A percentile compares a stretch with the other conserved stretches of the same genome.
These are phyloP conservation scores for Trypanosoma platydactyli DNA, from an alignment of 208 protist genomes.

Conservation along the genomic window DNA sequence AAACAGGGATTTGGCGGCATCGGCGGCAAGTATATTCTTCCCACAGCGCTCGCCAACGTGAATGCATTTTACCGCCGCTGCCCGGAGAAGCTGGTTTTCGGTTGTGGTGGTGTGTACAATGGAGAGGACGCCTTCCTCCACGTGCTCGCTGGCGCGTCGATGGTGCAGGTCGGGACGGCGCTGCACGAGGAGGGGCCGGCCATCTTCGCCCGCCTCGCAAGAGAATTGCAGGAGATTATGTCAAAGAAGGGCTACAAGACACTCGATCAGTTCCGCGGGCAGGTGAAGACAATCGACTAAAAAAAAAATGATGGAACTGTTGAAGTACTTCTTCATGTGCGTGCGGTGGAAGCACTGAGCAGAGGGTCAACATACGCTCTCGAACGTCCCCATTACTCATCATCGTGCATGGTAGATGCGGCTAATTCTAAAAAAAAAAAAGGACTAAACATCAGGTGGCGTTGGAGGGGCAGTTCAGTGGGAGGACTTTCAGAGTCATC, in stretches of 20 bases:
- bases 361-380: too few relatives aligned
- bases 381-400: too few relatives aligned
- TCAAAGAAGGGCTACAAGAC: slow-evolving; percentile 82
- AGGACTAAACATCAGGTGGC: too few relatives aligned
- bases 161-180: slow-evolving; percentile 87
- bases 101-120: slow-evolving; percentile 82
- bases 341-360: too few relatives aligned
- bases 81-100: slow-evolving; percentile 79
- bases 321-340: too few relatives aligned
- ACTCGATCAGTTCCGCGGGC: slow-evolving; percentile 83
- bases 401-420: too few relatives aligned
- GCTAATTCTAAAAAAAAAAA: too few relatives aligned
- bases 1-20: slow-evolving; percentile 89
- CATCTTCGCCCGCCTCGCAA: slow-evolving; percentile 73
- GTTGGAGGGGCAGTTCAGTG: too few relatives aligned
- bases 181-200: slow-evolving; percentile 71
- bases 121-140: slow-evolving; percentile 86
- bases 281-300: slow-evolving; percentile 79
- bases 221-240: slow-evolving; percentile 81
- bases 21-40: slow-evolving; percentile 77
- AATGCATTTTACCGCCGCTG: slow-evolving; percentile 87
- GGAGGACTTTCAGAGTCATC: too few relatives aligned
- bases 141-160: slow-evolving; percentile 79
- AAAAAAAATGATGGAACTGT: too few relatives aligned
- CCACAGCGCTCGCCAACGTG: slow-evolving; percentile 89